Conservation (phyloP, 78 protist genomes). For the Dictyostelium discoideum region DNA sequence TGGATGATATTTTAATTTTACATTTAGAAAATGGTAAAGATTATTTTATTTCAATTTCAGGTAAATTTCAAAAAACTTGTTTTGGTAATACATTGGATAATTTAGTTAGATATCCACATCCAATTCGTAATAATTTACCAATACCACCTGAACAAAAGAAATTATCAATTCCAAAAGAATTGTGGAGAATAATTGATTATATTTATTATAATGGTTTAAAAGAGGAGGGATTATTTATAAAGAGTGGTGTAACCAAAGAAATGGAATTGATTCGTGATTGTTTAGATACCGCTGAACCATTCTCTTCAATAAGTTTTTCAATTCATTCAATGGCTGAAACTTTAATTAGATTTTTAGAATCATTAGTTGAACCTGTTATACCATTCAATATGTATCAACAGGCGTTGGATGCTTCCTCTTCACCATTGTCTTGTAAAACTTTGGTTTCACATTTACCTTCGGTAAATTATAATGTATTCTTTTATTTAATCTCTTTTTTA, state of each 20-base stretch:
- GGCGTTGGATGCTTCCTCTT: slow-evolving; percentile 51
- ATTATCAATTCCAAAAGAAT: slow-evolving; percentile 88
- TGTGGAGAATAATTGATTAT: slow-evolving; percentile 89
- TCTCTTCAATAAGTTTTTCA: background rate
- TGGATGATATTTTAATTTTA: slow-evolving; percentile 90
- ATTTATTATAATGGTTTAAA: slow-evolving; percentile 64
- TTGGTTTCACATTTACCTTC: slow-evolving; percentile 65
- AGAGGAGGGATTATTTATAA: slow-evolving; percentile 69
- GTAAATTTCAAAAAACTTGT: slow-evolving; percentile 69
- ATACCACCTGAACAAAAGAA: slow-evolving; percentile 45
- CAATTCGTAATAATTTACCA: slow-evolving; percentile 43
- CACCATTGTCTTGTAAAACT: slow-evolving; percentile 60
- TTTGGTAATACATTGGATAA: slow-evolving; percentile 84
- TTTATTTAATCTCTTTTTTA: slow-evolving; percentile 81
- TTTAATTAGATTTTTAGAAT: slow-evolving; percentile 81
- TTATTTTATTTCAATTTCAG: slow-evolving; percentile 80
- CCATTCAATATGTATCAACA: slow-evolving; percentile 74
- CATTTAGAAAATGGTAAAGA: slow-evolving; percentile 91
- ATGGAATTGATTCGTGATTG: slow-evolving; percentile 72
- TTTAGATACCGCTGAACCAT: slow-evolving; percentile 73
- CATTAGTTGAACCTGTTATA: slow-evolving; percentile 84
- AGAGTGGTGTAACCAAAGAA: slow-evolving; percentile 56
- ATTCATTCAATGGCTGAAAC: slow-evolving; percentile 86
- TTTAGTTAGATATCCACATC: slow-evolving; percentile 65
- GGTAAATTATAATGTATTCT: slow-evolving; percentile 77